phyloP scores from a whole-genome alignment of 2,329 filamentous ascomycete genomes.

The Bipolaris oryzae region DNA sequence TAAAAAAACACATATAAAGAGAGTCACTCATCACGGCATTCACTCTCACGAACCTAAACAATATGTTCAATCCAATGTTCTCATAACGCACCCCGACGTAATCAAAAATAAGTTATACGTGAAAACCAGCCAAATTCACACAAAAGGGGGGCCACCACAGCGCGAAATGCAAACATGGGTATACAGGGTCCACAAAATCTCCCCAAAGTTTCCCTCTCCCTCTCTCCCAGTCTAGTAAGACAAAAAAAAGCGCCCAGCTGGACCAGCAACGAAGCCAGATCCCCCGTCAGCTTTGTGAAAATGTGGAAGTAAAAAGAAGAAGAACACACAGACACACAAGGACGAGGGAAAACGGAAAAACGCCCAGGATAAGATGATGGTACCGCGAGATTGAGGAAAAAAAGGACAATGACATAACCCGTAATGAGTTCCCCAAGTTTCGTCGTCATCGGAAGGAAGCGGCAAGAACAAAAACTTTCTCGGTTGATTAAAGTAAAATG shows the following conservation, averaged over 20 bases:
- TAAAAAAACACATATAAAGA: no score
- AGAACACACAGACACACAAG: background rate
- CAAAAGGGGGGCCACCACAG: slow-evolving; percentile 10
- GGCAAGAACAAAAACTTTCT: slow-evolving; percentile 11
- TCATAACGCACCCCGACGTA: background rate
- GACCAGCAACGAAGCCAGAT: slow-evolving; percentile 1
- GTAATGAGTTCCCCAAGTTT: background rate
- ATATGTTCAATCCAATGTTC: background rate
- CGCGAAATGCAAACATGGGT: slow-evolving; percentile 38
- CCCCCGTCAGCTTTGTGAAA: background rate
- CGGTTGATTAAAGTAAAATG: slow-evolving; percentile 19
- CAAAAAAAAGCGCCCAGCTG: slow-evolving; percentile 12
- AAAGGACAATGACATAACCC: background rate
- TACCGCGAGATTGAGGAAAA: background rate
- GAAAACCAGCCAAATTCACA: background rate
- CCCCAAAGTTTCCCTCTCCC: slow-evolving; percentile 18
- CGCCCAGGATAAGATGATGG: background rate
- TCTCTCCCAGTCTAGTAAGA: slow-evolving; percentile 17
- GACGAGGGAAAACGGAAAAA: background rate
- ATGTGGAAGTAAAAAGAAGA: background rate
- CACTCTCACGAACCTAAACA: no score
- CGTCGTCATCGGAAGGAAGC: background rate
- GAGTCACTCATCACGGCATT: no score
- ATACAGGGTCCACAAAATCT: slow-evolving; percentile 38
- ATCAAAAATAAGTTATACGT: background rate